These are phyloP conservation scores for Thermothielavioides terrestris DNA, from an alignment of 495 filamentous ascomycete genomes.

Conservation along the genomic window DNA sequence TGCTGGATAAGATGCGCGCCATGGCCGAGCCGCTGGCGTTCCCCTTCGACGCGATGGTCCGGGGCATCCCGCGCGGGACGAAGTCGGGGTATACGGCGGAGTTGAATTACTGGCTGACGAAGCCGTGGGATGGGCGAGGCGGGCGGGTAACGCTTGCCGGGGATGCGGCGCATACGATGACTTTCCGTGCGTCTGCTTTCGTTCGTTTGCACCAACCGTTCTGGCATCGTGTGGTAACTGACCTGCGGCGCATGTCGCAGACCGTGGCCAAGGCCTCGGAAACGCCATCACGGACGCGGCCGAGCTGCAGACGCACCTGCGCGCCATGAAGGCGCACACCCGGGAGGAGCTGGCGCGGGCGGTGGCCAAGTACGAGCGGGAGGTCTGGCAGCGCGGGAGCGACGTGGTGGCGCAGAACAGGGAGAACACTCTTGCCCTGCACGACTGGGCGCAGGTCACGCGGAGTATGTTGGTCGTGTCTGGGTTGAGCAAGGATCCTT, in stretches of 20 bases:
- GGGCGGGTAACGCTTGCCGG: constrained; percentile 38
- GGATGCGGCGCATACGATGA: constrained; percentile 47
- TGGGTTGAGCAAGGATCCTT: no score
- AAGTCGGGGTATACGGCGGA: not conserved
- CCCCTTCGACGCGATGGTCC: constrained; percentile 17
- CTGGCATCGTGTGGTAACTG: not conserved
- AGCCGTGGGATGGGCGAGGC: constrained; percentile 35
- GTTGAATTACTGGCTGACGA: constrained; percentile 24
- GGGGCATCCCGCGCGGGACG: constrained; percentile 11
- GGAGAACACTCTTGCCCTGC: constrained; percentile 28
- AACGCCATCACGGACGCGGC: constrained; percentile 39
- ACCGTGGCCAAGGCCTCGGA: constrained; percentile 45
- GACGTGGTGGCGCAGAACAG: constrained; percentile 22
- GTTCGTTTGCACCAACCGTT: no score
- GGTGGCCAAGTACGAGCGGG: constrained; percentile 26
- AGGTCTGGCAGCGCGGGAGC: constrained; percentile 25
- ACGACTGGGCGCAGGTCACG: constrained; percentile 28
- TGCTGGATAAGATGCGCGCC: constrained; percentile 5
- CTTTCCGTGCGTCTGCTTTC: constrained; percentile 22
- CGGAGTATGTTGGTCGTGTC: constrained; percentile 3
- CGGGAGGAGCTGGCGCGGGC: constrained; percentile 15
- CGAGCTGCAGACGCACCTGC: constrained; percentile 22
- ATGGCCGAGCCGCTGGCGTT: constrained; percentile 7
- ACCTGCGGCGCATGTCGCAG: constrained; percentile 1
- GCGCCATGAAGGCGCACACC: constrained; percentile 17